Conservation (phyloP, 2,329 filamentous ascomycete genomes). For the Trichoderma hamatum region DNA sequence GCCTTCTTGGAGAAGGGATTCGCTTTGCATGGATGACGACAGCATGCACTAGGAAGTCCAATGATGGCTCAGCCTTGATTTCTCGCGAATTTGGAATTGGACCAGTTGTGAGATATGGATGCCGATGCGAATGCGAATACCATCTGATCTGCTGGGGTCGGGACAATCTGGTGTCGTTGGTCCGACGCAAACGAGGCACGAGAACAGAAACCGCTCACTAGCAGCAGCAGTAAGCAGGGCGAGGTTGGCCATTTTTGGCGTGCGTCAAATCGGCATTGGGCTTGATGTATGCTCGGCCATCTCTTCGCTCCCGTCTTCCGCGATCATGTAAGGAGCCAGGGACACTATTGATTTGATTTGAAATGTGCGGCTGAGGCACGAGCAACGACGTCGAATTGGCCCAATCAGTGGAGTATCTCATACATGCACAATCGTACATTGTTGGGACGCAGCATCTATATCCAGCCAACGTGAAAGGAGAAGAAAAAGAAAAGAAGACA, state of each 20-base stretch:
- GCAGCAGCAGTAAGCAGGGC: background rate
- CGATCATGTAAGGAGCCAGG: background rate
- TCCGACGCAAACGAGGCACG: background rate
- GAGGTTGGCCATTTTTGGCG: background rate
- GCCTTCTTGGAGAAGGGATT: background rate
- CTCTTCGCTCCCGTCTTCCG: background rate
- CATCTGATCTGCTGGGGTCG: background rate
- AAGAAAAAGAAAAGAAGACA: background rate
- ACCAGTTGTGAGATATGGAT: background rate
- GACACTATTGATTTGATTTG: background rate
- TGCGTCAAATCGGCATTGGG: background rate
- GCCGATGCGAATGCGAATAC: background rate
- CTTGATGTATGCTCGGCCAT: background rate
- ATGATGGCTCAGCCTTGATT: background rate
- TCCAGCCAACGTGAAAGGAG: background rate
- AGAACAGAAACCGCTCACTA: background rate
- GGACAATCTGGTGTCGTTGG: background rate
- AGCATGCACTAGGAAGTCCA: background rate
- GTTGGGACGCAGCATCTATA: background rate
- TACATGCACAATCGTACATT: background rate
- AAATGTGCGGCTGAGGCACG: background rate
- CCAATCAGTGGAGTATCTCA: too few species aligned
- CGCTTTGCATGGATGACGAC: slow-evolving; percentile 15
- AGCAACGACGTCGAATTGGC: background rate
- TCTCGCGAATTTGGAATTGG: background rate